Evolutionary conservation across 306 rosid genomes (phyloP).

Genomic region (Vachellia pachyceras): DNA sequence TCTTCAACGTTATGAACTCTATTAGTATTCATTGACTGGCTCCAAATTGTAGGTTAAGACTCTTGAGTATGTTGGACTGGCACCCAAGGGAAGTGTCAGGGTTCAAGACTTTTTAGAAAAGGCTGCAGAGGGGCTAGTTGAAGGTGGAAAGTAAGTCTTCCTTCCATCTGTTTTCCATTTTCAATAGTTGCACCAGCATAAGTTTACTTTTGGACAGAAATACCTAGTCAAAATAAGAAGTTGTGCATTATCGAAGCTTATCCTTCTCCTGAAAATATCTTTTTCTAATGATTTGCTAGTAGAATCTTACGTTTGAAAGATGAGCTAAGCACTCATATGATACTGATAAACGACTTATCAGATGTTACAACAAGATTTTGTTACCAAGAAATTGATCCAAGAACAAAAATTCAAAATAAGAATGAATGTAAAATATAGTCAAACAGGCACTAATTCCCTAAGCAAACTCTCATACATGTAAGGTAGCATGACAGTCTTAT

Average conservation of each 20-base stretch:
- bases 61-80: slow-evolving; percentile 67
- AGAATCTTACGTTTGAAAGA: too few species aligned
- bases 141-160: slow-evolving; percentile 83
- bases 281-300: background rate
- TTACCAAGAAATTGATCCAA: background rate
- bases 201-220: background rate
- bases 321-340: background rate
- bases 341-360: background rate
- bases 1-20: background rate
- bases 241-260: background rate
- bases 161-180: background rate
- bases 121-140: slow-evolving; percentile 85
- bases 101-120: slow-evolving; percentile 76
- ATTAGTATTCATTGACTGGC: slow-evolving; percentile 8
- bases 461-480: background rate
- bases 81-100: slow-evolving; percentile 83
- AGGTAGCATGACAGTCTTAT: background rate
- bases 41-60: slow-evolving; percentile 61
- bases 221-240: background rate
- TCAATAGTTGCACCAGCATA: background rate
- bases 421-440: background rate
- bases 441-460: background rate
- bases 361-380: background rate
- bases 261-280: background rate
- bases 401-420: background rate